Base-by-base conservation (phyloP, 2,329 filamentous ascomycete genomes). In the Calonectria pteridis region DNA sequence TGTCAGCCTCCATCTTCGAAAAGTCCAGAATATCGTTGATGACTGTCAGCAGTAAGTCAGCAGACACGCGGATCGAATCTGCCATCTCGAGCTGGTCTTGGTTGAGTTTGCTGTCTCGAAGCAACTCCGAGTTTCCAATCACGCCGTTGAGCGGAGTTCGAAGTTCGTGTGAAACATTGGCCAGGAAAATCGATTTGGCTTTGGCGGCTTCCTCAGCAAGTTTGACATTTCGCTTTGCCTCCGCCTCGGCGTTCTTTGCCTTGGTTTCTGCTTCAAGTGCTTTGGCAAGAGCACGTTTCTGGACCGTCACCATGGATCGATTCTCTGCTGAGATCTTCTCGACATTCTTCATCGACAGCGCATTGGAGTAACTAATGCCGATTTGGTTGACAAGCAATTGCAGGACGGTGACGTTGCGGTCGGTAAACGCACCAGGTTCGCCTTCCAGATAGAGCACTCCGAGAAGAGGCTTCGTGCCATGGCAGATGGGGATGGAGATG, bases 1-100 rank as follows among this genome's bases (percentile, higher is more conserved):
- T 93, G 78, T 96, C 94, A 3, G 94, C 95, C 83, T 98, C 95
- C 86, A 97, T 95, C 84, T 98, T 97, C 33, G 95, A 98, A 82
- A 98, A 97, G 84, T 98, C 96, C 6, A 98, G 88, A 67, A 98
- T 98, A 81, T 98, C 96, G 81, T 98, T 98, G 85, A 98, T 98
- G 62, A 98, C 95, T 0, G 95, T 97, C 31, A 98, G 88, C 18
- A 98, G 86, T 20, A 97, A 92, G 81, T 98, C 95, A 0, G 95
- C 95, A 63, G 94, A 97, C 37, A 96, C 90, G 64, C 95, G 92
- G 69, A 97, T 97, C 20, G 95, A 96, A 81, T 97, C 95, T 5
- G 94, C 94, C 88, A 95, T 97, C 77, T 97, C 95, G 37, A 92
- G 89, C 83, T 97, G 94, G 75, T 97, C 94, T 72, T 88, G 90